Percentiles rank a stretch among this genome's conserved stretches.
Evolutionary conservation across 192 early-diverging fungal genomes (phyloP).

Genomic region (Rhizophagus sp.): DNA sequence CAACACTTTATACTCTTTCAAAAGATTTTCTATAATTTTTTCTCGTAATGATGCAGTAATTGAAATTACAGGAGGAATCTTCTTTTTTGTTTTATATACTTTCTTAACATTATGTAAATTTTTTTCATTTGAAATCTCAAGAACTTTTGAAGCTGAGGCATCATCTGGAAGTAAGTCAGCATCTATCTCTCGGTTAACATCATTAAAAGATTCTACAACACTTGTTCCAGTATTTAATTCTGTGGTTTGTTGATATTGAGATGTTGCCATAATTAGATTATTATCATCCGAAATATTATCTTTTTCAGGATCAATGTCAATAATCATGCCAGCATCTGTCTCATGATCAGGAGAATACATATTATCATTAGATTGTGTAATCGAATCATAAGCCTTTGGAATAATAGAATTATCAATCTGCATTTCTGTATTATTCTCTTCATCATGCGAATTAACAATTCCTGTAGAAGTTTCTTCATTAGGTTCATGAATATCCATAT

Average conservation of each 20-base stretch:
- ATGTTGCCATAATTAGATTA: too few relatives aligned
- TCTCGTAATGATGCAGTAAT: neutral
- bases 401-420: neutral
- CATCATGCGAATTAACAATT: neutral
- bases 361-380: neutral
- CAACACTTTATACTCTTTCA: slow-evolving; percentile 33
- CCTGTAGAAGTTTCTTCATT: neutral
- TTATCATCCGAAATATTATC: neutral
- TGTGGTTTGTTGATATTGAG: neutral
- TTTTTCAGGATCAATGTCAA: neutral
- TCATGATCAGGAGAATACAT: neutral
- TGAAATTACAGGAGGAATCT: neutral
- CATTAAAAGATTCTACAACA: neutral
- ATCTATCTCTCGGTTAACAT: neutral
- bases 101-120: neutral
- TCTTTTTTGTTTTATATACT: neutral
- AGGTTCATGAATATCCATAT: neutral
- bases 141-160: neutral
- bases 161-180: neutral
- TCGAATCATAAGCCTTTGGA: neutral
- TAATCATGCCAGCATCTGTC: neutral
- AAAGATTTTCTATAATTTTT: neutral
- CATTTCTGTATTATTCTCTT: neutral
- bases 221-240: neutral
- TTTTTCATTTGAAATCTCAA: neutral